phyloP scores from a whole-genome alignment of 2,329 filamentous ascomycete species.

The Fusarium nematophilum region DNA sequence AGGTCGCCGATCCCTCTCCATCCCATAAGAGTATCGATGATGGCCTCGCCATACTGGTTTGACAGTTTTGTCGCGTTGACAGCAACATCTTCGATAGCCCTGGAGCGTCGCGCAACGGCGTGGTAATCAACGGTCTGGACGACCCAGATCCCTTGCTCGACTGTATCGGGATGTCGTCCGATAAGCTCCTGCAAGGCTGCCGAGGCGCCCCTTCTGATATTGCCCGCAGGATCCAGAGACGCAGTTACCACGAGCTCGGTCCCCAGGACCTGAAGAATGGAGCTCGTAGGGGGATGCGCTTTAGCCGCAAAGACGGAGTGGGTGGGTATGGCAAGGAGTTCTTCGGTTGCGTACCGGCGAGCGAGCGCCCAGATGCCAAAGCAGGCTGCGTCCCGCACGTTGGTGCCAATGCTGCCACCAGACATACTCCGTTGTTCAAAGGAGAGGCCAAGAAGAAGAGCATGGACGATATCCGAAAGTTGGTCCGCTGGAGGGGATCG shows the following conservation, averaged over 20 bases:
- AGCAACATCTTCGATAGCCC: conserved; percentile 83
- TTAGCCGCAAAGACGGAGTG: conserved; percentile 57
- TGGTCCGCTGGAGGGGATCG: conserved; percentile 79
- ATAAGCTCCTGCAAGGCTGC: conserved; percentile 95
- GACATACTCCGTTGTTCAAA: conserved; percentile 91
- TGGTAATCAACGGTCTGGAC: conserved; percentile 96
- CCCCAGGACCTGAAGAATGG: conserved; percentile 80
- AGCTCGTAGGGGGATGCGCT: conserved; percentile 50
- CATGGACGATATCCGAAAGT: conserved; percentile 79
- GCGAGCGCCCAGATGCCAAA: conserved; percentile 96
- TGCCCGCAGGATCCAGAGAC: conserved; percentile 89
- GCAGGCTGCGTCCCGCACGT: conserved; percentile 93
- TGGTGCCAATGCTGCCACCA: conserved; percentile 86
- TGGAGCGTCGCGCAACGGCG: conserved; percentile 85
- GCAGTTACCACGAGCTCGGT: conserved; percentile 84
- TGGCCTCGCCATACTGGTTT: conserved; percentile 74
- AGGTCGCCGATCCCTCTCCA: conserved; percentile 91
- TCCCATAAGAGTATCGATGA: conserved; percentile 77
- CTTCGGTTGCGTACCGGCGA: conserved; percentile 83
- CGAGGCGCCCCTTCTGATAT: conserved; percentile 91
- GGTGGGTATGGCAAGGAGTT: conserved; percentile 74
- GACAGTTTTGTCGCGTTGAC: conserved; percentile 75
- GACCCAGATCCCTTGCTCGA: conserved; percentile 83
- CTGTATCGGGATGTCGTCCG: conserved; percentile 88
- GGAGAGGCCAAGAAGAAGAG: conserved; percentile 80